Evolutionary conservation across 1,139 yeast genomes (phyloP), one percentile per base, ranked within the genome.

Genomic region (Geotrichum macrosporum): DNA sequence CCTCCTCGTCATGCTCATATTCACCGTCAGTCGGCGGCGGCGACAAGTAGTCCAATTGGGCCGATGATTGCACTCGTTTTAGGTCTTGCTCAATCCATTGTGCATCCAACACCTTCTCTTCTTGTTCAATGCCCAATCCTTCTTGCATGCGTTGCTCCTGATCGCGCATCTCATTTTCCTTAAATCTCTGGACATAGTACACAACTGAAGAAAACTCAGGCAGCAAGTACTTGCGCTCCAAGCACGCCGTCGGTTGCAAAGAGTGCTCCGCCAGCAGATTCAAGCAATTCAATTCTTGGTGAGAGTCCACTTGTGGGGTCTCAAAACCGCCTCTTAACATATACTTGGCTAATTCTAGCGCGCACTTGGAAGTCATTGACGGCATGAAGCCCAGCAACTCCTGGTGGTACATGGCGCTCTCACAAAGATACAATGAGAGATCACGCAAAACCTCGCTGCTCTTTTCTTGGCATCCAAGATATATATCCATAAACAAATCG

Each of bases 401-500:
- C 54, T 84, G 77, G 54, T 84, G 84, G 63, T 83, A 88, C 20
- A 87, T 67, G 0, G 95, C 74, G 46, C 85, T 67, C 65, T 89
- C 96, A 60, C 94, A 81, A 35, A 88, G 72, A 59, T 80, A 85
- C 54, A 86, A 74, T 3, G 84, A 65, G 41, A 70, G 58, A 41
- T 60, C 58, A 29, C 54, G 53, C 9, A 65, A n/a, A n/a, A n/a
- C n/a, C n/a, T n/a, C n/a, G n/a, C n/a, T n/a, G n/a, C n/a, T n/a
- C n/a, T n/a, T n/a, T n/a, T n/a, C n/a, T n/a, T n/a, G n/a, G n/a
- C n/a, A n/a, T n/a, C 54, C 64, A 26, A 55, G 53, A 48, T 63
- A 54, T 43, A 59, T 53, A 37, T 63, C 62, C 47, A 65, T 58
- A 59, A 63, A 59, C 39, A 67, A 58, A 52, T 70, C 73, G 20